phyloP scores from a whole-genome alignment of 805 yeast species.

The Lachancea sp. region DNA sequence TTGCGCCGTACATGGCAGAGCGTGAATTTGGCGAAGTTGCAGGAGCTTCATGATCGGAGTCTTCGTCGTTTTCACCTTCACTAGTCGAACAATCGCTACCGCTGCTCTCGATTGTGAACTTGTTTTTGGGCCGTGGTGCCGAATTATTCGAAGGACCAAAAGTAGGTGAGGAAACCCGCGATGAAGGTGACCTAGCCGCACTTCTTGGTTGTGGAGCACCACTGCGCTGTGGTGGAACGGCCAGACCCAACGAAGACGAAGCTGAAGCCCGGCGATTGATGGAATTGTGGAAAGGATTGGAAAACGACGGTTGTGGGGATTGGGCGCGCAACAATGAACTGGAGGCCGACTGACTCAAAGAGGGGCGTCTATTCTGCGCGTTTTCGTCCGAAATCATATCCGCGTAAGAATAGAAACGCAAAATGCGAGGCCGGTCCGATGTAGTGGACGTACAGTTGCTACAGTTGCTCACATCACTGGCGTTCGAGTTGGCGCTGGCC shows the following conservation, averaged over 20 bases:
- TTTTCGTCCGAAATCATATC: constrained; percentile 71
- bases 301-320: constrained; percentile 12
- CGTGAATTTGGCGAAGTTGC: constrained; percentile 8
- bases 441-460: constrained; percentile 4
- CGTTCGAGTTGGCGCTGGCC: constrained; percentile 9
- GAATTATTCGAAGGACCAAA: neutral
- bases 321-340: constrained; percentile 19
- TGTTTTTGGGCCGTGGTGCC: constrained; percentile 6
- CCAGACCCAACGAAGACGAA: constrained; percentile 6
- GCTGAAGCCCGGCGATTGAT: constrained; percentile 10
- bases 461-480: constrained; percentile 14
- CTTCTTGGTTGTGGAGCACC: constrained; percentile 5
- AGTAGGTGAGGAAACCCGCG: constrained; percentile 8
- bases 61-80: constrained; percentile 23
- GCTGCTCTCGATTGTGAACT: constrained; percentile 26
- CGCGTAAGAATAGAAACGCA: constrained; percentile 67
- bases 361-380: constrained; percentile 52
- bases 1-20: constrained; percentile 1
- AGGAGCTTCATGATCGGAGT: constrained; percentile 6
- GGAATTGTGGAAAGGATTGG: constrained; percentile 20
- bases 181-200: constrained; percentile 20
- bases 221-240: constrained; percentile 5
- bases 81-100: constrained; percentile 24
- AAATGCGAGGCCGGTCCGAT: constrained; percentile 15
- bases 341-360: constrained; percentile 39